Percentiles rank a stretch among this genome's conserved stretches.
These are phyloP conservation scores for Talaromyces stipitatus DNA, from an alignment of 495 filamentous ascomycete species.

Conservation along the genomic window DNA sequence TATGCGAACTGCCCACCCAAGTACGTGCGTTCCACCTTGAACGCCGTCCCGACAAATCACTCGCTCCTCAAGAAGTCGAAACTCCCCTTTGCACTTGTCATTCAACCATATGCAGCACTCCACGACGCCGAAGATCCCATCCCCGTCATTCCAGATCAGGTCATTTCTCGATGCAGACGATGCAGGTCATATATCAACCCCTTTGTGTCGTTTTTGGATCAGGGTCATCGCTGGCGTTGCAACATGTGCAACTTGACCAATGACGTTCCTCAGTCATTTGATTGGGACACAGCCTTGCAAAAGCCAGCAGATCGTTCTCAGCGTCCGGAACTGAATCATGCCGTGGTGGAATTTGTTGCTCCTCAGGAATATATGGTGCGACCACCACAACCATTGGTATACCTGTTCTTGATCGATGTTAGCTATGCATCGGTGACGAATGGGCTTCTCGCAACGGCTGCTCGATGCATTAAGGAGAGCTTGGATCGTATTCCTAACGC, in stretches of 20 bases:
- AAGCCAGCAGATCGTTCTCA: slow-evolving; percentile 86
- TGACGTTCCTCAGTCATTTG: slow-evolving; percentile 95
- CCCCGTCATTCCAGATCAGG: slow-evolving; percentile 90
- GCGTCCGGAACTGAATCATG: slow-evolving; percentile 83
- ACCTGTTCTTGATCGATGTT: slow-evolving; percentile 95
- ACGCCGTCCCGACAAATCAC: slow-evolving; percentile 85
- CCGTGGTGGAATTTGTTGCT: slow-evolving; percentile 93
- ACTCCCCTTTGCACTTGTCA: slow-evolving; percentile 89
- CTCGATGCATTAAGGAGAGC: slow-evolving; percentile 90
- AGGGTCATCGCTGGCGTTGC: slow-evolving; percentile 96
- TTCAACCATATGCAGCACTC: slow-evolving; percentile 88
- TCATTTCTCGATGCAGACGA: slow-evolving; percentile 90
- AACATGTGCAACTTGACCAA: slow-evolving; percentile 99
- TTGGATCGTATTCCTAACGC: slow-evolving; percentile 96
- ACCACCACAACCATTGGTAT: slow-evolving; percentile 94
- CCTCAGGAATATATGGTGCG: slow-evolving; percentile 99
- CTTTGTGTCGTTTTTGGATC: slow-evolving; percentile 91
- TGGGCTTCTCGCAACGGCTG: slow-evolving; percentile 90
- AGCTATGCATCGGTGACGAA: slow-evolving; percentile 86
- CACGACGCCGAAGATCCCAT: slow-evolving; percentile 88
- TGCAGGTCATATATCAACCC: slow-evolving; percentile 98
- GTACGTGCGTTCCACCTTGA: slow-evolving; percentile 91
- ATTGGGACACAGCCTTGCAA: slow-evolving; percentile 90
- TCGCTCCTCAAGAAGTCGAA: slow-evolving; percentile 92
- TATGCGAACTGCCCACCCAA: slow-evolving; percentile 88